phyloP scores from a whole-genome alignment of 1,284 basidiomycete genomes.

The Leccinum solheimii region DNA sequence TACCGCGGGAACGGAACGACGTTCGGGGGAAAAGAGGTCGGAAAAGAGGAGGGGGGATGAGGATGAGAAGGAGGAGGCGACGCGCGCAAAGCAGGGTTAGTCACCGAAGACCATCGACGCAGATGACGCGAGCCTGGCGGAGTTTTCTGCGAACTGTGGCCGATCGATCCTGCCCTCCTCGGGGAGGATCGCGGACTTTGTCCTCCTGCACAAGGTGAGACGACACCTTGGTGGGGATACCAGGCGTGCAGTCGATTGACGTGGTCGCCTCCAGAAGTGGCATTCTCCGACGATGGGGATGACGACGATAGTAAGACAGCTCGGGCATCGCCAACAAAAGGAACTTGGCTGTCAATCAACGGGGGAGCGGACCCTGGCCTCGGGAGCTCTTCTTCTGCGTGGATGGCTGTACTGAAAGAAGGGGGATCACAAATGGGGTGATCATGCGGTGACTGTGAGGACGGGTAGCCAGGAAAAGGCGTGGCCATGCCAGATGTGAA shows the following conservation, averaged over 20 bases:
- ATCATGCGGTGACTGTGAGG: slow-evolving; percentile 35
- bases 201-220: slow-evolving; percentile 7
- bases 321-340: slow-evolving; percentile 30
- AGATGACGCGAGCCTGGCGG: slow-evolving; percentile 32
- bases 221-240: slow-evolving; percentile 24
- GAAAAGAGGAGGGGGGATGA: slow-evolving; percentile 6
- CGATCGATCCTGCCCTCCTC: slow-evolving; percentile 36
- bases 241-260: slow-evolving; percentile 23
- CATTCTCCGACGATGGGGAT: slow-evolving; percentile 9
- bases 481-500: slow-evolving; percentile 28
- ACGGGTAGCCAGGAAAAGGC: slow-evolving; percentile 33
- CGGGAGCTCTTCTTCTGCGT: slow-evolving; percentile 19
- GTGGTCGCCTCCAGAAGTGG: slow-evolving; percentile 16
- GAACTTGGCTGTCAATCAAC: slow-evolving; percentile 31
- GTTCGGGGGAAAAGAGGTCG: slow-evolving; percentile 16
- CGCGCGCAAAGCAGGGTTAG: slow-evolving; percentile 30
- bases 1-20: slow-evolving; percentile 24
- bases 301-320: slow-evolving; percentile 16
- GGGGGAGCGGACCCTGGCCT: slow-evolving; percentile 33
- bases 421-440: slow-evolving; percentile 22
- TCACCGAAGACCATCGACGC: slow-evolving; percentile 35
- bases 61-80: slow-evolving; percentile 13
- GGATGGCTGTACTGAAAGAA: slow-evolving; percentile 28
- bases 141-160: slow-evolving; percentile 33
- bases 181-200: slow-evolving; percentile 37